phyloP scores from a whole-genome alignment of 1,139 yeast species.

The Candida sp. region DNA sequence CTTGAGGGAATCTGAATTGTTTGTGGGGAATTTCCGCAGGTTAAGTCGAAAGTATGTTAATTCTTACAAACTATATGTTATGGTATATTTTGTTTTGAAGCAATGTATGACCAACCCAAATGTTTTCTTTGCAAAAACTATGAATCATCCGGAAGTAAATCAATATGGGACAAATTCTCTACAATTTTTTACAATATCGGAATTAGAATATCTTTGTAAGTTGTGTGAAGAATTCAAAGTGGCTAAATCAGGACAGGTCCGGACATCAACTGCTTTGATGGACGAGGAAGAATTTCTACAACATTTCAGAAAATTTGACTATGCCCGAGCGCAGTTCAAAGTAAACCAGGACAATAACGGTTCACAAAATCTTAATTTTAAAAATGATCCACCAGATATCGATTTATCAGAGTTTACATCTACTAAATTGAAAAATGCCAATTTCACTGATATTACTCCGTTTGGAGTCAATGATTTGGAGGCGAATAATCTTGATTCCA shows the following conservation, averaged over 20 bases:
- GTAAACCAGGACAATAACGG: not conserved
- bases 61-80: slow-evolving; percentile 40
- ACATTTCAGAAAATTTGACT: slow-evolving; percentile 1
- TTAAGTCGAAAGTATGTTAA: slow-evolving; percentile 38
- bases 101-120: slow-evolving; percentile 45
- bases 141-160: slow-evolving; percentile 24
- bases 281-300: not conserved
- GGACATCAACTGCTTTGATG: not conserved
- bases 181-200: slow-evolving; percentile 35
- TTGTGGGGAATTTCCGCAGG: slow-evolving; percentile 42
- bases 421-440: not conserved
- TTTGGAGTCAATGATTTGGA: not conserved
- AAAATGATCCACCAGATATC: slow-evolving; percentile 1
- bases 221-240: slow-evolving; percentile 39
- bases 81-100: slow-evolving; percentile 39
- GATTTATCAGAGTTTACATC: not conserved
- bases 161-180: slow-evolving; percentile 41
- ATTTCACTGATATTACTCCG: not conserved
- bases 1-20: slow-evolving; percentile 40
- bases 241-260: slow-evolving; percentile 25
- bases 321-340: not conserved
- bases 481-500: slow-evolving; percentile 8
- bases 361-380: not conserved
- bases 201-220: slow-evolving; percentile 33
- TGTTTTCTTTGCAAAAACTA: slow-evolving; percentile 30